These are phyloP conservation scores for Spizellomyces sp. DNA, from an alignment of 192 early-diverging fungal species.

Conservation along the genomic window DNA sequence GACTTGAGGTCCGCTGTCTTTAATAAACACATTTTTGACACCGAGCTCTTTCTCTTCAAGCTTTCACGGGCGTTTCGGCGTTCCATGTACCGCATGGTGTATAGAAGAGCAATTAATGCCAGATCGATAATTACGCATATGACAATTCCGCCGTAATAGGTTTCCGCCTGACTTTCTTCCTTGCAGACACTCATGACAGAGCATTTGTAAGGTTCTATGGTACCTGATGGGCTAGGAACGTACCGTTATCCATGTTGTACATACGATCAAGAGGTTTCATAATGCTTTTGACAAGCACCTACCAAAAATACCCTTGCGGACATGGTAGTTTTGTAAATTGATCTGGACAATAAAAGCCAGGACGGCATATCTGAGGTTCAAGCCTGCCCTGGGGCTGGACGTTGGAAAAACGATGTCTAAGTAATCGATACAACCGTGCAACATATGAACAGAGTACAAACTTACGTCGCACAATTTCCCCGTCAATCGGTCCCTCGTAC, in stretches of 20 bases:
- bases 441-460: not conserved
- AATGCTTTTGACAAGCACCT: not conserved
- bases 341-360: conserved; percentile 46
- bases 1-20: not conserved
- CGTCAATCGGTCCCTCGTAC: not conserved
- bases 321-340: conserved; percentile 17
- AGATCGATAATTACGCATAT: conserved; percentile 19
- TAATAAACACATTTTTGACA: not conserved
- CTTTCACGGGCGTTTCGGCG: not conserved
- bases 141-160: conserved; percentile 17
- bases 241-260: not conserved
- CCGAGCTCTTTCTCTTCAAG: not conserved
- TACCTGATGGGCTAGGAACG: conserved; percentile 11
- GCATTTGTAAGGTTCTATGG: conserved; percentile 12
- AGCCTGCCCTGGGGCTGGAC: conserved; percentile 38
- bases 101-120: not conserved
- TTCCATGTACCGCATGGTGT: not conserved
- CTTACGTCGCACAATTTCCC: conserved; percentile 2
- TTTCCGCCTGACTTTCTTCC: conserved; percentile 10
- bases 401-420: not conserved
- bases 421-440: not conserved
- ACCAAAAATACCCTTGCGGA: conserved; percentile 11
- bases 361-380: conserved; percentile 45
- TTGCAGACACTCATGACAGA: not conserved
- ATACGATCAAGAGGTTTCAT: not conserved